A percentile compares a stretch with the other conserved stretches of the same genome.
phyloP scores from a whole-genome alignment of 768 basidiomycete species.

The Hygrophorus pudorinus region DNA sequence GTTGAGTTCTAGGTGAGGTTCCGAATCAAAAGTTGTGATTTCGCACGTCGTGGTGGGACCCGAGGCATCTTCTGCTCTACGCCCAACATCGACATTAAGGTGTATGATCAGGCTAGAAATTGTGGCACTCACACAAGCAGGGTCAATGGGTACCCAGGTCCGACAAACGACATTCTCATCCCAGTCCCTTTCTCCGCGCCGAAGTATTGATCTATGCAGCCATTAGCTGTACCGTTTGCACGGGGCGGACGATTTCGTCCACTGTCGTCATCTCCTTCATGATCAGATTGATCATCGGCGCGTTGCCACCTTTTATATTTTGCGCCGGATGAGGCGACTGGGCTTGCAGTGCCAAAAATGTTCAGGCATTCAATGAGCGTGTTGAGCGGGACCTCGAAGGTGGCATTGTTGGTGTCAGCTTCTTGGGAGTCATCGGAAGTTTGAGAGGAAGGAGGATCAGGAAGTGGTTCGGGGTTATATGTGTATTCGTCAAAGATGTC shows the following conservation, averaged over 20 bases:
- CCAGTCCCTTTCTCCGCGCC: constrained; percentile 60
- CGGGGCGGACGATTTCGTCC: constrained; percentile 28
- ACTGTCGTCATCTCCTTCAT: constrained; percentile 27
- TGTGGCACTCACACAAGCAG: constrained; percentile 59
- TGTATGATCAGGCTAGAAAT: background rate
- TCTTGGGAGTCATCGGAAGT: constrained; percentile 19
- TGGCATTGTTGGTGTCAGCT: constrained; percentile 24
- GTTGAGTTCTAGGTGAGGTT: constrained; percentile 68
- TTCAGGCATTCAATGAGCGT: constrained; percentile 86
- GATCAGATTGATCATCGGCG: constrained; percentile 37
- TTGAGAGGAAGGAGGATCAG: constrained; percentile 11
- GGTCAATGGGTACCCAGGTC: constrained; percentile 68
- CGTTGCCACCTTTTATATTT: constrained; percentile 42
- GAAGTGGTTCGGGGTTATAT: constrained; percentile 38
- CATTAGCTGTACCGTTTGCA: constrained; percentile 11
- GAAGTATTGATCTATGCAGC: constrained; percentile 50
- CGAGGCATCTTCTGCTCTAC: constrained; percentile 63
- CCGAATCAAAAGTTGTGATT: constrained; percentile 76
- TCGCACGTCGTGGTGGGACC: constrained; percentile 86
- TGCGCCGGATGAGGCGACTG: constrained; percentile 22
- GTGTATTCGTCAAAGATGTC: constrained; percentile 74
- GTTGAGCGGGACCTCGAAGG: constrained; percentile 78
- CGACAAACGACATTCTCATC: constrained; percentile 78
- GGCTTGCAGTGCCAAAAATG: constrained; percentile 79
- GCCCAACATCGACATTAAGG: constrained; percentile 1